Conservation (phyloP, 495 filamentous ascomycete species). For the Aspergillus sclerotioniger region DNA sequence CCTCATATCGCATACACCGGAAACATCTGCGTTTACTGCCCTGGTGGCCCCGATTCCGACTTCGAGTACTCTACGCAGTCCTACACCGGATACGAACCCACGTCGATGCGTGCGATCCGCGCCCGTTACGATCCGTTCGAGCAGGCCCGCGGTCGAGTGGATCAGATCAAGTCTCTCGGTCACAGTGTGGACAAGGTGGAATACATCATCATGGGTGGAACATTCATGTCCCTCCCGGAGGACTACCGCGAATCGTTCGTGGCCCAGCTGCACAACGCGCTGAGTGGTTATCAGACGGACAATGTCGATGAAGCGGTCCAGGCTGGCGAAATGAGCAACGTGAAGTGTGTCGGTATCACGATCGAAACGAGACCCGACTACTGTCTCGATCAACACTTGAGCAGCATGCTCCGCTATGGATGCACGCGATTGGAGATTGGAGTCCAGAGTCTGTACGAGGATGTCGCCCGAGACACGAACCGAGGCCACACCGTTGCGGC, state of each 20-base stretch:
- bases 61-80: constrained; percentile 99
- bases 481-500: constrained; percentile 93
- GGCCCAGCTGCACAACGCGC: constrained; percentile 90
- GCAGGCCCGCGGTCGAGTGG: constrained; percentile 91
- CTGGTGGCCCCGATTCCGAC: constrained; percentile 93
- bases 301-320: constrained; percentile 94
- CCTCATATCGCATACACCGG: constrained; percentile 97
- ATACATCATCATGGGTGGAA: constrained; percentile 99
- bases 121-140: constrained; percentile 98
- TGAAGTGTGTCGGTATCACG: constrained; percentile 97
- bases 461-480: constrained; percentile 97
- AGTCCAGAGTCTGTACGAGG: constrained; percentile 95
- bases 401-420: constrained; percentile 92
- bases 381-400: constrained; percentile 87
- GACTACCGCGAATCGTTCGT: constrained; percentile 91
- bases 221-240: constrained; percentile 93
- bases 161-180: constrained; percentile 90
- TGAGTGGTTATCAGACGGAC: constrained; percentile 86
- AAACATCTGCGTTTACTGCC: constrained; percentile 99
- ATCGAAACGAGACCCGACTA: constrained; percentile 98
- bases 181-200: constrained; percentile 99
- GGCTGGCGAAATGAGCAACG: constrained; percentile 87
- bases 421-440: constrained; percentile 94
- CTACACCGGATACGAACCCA: constrained; percentile 97
- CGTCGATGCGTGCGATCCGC: constrained; percentile 95